Evolutionary conservation across 192 early-diverging fungal species (phyloP).

Genomic region (Bifiguratus adelaidae): DNA sequence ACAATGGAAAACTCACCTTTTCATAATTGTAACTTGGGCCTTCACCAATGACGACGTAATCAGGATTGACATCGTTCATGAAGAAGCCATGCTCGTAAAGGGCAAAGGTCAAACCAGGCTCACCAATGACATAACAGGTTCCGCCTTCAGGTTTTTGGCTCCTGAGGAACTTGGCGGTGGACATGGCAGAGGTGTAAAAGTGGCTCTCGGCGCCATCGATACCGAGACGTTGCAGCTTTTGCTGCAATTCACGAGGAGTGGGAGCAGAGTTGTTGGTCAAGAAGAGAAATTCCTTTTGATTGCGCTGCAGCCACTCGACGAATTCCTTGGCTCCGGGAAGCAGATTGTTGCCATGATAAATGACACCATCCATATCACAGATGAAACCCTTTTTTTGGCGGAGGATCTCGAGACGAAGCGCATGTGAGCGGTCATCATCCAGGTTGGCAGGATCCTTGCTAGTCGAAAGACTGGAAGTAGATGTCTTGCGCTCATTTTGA

Average conservation of each 20-base stretch:
- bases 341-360: slow-evolving; percentile 37
- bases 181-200: slow-evolving; percentile 47
- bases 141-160: slow-evolving; percentile 37
- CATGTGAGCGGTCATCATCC: slow-evolving; percentile 14
- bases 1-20: slow-evolving; percentile 25
- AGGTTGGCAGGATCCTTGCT: slow-evolving; percentile 12
- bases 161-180: slow-evolving; percentile 45
- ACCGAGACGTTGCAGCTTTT: slow-evolving; percentile 39
- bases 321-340: slow-evolving; percentile 49
- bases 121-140: slow-evolving; percentile 46
- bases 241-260: slow-evolving; percentile 45
- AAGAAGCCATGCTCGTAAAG: slow-evolving; percentile 48
- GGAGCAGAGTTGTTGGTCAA: slow-evolving; percentile 54
- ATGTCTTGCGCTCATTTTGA: too few species aligned
- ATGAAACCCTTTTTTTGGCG: slow-evolving; percentile 43
- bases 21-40: slow-evolving; percentile 37
- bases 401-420: slow-evolving; percentile 15
- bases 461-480: too few species aligned
- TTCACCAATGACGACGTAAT: slow-evolving; percentile 53
- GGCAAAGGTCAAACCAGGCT: slow-evolving; percentile 43
- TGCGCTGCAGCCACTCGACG: slow-evolving; percentile 30
- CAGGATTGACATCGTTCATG: slow-evolving; percentile 44
- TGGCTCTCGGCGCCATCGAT: slow-evolving; percentile 34
- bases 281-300: slow-evolving; percentile 48
- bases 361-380: slow-evolving; percentile 54